These are phyloP conservation scores for Scheffersomyces titani DNA, from an alignment of 1,139 yeast species.

Conservation along the genomic window DNA sequence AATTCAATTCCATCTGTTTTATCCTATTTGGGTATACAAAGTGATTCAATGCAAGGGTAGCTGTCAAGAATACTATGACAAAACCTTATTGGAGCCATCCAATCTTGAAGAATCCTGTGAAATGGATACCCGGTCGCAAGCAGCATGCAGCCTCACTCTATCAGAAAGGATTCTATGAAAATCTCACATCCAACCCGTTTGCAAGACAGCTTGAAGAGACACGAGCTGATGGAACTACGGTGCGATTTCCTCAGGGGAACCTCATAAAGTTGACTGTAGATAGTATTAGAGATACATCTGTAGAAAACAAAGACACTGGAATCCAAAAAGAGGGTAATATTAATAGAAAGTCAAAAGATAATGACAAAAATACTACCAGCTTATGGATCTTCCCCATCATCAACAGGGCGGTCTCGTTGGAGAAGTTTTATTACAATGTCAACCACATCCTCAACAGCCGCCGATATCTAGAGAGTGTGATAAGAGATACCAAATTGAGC, in stretches of 20 bases:
- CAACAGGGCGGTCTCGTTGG: slow-evolving; percentile 5
- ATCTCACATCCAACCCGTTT: slow-evolving; percentile 24
- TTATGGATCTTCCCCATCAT: slow-evolving; percentile 11
- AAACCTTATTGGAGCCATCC: slow-evolving; percentile 21
- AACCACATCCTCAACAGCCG: slow-evolving; percentile 14
- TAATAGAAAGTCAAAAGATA: background rate
- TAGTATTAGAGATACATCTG: background rate
- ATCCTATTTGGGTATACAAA: background rate
- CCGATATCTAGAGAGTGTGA: slow-evolving; percentile 10
- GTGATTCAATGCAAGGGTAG: background rate
- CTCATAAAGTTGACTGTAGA: slow-evolving; percentile 22
- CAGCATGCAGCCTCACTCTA: slow-evolving; percentile 19
- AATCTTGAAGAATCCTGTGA: slow-evolving; percentile 23
- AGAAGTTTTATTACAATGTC: slow-evolving; percentile 7
- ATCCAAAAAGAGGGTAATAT: background rate
- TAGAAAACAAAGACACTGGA: slow-evolving; percentile 4
- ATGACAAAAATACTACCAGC: background rate
- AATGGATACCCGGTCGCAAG: slow-evolving; percentile 20
- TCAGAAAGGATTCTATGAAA: slow-evolving; percentile 13
- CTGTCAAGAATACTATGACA: background rate
- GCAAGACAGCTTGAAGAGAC: slow-evolving; percentile 20
- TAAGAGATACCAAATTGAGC: slow-evolving; percentile 7
- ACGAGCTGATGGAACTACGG: slow-evolving; percentile 19
- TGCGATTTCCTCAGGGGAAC: slow-evolving; percentile 24
- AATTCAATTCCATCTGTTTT: background rate